Percentiles rank a stretch among this genome's conserved stretches.
These are phyloP conservation scores for Talaromyces sp. DNA, from an alignment of 2,329 filamentous ascomycete genomes.

Conservation along the genomic window DNA sequence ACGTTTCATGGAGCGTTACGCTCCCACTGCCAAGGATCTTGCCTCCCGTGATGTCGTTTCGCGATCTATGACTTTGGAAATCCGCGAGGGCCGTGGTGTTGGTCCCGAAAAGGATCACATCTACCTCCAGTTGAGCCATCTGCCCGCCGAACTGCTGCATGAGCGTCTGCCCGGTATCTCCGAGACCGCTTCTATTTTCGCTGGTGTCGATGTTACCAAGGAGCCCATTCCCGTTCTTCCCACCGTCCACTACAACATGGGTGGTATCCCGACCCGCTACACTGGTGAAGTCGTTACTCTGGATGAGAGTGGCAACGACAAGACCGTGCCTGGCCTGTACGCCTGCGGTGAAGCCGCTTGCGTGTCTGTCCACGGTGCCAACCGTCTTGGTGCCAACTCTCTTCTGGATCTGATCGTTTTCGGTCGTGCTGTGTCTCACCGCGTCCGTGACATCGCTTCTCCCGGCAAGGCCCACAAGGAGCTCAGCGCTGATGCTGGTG, in stretches of 20 bases:
- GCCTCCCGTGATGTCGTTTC: slow-evolving; percentile 94
- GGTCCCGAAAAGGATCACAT: slow-evolving; percentile 98
- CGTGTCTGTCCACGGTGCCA: slow-evolving; percentile 96
- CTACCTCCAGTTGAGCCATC: slow-evolving; percentile 93
- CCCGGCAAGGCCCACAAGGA: slow-evolving; percentile 77
- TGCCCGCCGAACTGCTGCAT: slow-evolving; percentile 85
- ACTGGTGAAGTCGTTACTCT: slow-evolving; percentile 92
- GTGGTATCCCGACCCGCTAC: slow-evolving; percentile 96
- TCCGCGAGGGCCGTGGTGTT: slow-evolving; percentile 94
- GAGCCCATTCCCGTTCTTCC: slow-evolving; percentile 95
- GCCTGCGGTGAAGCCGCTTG: slow-evolving; percentile 96
- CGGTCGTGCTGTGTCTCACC: slow-evolving; percentile 94
- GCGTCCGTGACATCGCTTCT: slow-evolving; percentile 88
- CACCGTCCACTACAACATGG: slow-evolving; percentile 99
- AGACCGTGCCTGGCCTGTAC: slow-evolving; percentile 91
- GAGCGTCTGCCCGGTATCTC: slow-evolving; percentile 98
- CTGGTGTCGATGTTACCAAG: slow-evolving; percentile 94
- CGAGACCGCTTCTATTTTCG: slow-evolving; percentile 95
- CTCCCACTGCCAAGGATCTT: slow-evolving; percentile 95
- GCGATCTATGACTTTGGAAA: slow-evolving; percentile 97
- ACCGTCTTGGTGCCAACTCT: slow-evolving; percentile 96
- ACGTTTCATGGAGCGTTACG: slow-evolving; percentile 99
- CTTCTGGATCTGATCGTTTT: slow-evolving; percentile 97
- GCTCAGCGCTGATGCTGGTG: slow-evolving; percentile 77
- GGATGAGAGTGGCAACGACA: slow-evolving; percentile 79